phyloP scores from a whole-genome alignment of 176 grass and related monocot species.

The Tuctoria greenei region DNA sequence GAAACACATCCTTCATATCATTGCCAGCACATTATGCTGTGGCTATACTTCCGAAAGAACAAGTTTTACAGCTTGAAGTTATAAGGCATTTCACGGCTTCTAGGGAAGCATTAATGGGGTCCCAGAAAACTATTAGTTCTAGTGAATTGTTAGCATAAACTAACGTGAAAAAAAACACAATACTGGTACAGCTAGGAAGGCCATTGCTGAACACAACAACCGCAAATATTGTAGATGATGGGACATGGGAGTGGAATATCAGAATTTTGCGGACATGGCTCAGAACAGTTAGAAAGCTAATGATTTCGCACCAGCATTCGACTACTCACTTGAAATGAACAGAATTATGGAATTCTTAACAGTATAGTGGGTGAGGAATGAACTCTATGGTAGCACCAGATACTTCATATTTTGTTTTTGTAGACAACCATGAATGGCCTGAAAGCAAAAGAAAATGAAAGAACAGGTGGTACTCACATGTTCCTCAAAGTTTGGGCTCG shows the following conservation, averaged over 20 bases:
- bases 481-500: conserved; percentile 72
- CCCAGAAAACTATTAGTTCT: neutral
- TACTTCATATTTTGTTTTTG: neutral
- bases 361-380: neutral
- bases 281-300: neutral
- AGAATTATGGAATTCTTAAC: neutral
- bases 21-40: neutral
- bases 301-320: neutral
- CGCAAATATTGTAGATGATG: neutral
- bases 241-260: neutral
- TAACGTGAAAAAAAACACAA: neutral
- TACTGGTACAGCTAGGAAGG: neutral
- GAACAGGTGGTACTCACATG: conserved; percentile 56
- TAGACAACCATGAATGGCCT: neutral
- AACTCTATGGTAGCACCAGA: neutral
- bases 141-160: neutral
- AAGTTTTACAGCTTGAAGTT: neutral
- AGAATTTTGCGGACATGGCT: neutral
- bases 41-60: neutral
- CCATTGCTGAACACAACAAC: neutral
- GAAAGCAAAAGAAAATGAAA: neutral
- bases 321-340: neutral
- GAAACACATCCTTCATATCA: neutral
- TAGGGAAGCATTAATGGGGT: neutral
- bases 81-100: neutral